Evolutionary conservation across 352 stramenopile genomes (phyloP), one percentile per base, ranked within the genome.

Genomic region (Pythium periplocum): DNA sequence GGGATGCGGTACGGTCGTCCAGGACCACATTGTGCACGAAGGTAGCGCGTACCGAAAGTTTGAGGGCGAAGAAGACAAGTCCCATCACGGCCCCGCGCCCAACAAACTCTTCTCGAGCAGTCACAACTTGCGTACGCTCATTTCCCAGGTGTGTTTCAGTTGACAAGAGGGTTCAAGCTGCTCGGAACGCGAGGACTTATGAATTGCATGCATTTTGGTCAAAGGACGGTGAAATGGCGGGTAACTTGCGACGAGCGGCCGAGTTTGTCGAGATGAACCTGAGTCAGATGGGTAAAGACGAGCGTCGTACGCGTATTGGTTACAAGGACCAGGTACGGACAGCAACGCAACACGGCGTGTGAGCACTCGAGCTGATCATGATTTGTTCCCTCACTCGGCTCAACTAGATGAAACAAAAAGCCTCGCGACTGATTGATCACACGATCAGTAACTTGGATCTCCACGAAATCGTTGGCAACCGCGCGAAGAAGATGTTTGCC

Each of bases 261-360:
- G 85, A 96, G 40, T 97, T 97, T 51, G 96, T 97, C 12, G 93
- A 98, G 64, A 93, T 98, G 74, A 98, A 98, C 61, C 81, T 98
- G 66, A 97, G 84, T 64, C 90, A 98, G 64, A 98, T 98, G 80
- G 95, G 96, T 52, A 98, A 98, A 57, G 92, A 98, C 46, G 92
- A 98, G 70, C 86, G 91, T 45, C 83, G 91, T 45, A 98, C 96
- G 36, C 78, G 96, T 58, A 96, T 97, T 59, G 95, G 95, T 51
- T 98, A 98, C 78, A 98, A 98, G 69, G 95, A 98, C 67, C 83
- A 96, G 76, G 83, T 97, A 26, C 17, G 17, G 17, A 26, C 17
- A 26, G 17, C 17, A 26, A 26, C 17, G 17, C 17, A 26, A 26
- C 17, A 26, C 45, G 8, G 45, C 30, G 45, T 36, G 48, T 40